Evolutionary conservation across 169 alveolate species (phyloP).

Genomic region (Cryptosporidium muris): DNA sequence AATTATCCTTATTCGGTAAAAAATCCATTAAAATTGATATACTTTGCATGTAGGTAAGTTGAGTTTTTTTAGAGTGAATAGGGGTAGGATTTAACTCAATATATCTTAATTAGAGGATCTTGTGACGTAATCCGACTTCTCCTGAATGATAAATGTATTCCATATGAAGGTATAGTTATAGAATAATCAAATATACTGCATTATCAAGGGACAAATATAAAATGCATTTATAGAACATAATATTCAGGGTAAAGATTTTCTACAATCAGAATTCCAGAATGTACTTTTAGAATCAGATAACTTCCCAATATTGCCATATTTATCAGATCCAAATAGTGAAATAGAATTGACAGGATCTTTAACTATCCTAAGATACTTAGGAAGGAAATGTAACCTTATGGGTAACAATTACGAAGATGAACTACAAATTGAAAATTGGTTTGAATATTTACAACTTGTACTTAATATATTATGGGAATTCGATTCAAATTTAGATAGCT

Average conservation of each 20-base stretch:
- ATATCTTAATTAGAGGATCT: constrained; percentile 24
- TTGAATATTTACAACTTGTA: constrained; percentile 36
- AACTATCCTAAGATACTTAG: constrained; percentile 54
- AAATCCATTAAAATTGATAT: constrained; percentile 35
- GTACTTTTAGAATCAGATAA: constrained; percentile 50
- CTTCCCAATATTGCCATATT: constrained; percentile 63
- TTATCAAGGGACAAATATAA: not conserved
- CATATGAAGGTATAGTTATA: constrained; percentile 42
- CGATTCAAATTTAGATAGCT: constrained; percentile 10
- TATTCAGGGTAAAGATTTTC: constrained; percentile 49
- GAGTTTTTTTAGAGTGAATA: not conserved
- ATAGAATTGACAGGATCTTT: constrained; percentile 61
- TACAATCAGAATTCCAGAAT: constrained; percentile 52
- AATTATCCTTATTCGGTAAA: not conserved
- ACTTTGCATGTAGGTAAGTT: constrained; percentile 67
- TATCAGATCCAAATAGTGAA: constrained; percentile 62
- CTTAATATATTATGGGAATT: constrained; percentile 57
- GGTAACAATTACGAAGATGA: constrained; percentile 29
- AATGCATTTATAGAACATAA: constrained; percentile 17
- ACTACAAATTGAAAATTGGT: constrained; percentile 36
- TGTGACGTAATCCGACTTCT: constrained; percentile 60
- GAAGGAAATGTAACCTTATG: constrained; percentile 50
- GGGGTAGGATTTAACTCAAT: not conserved
- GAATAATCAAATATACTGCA: not conserved
- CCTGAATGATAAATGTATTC: constrained; percentile 40